Evolutionary conservation across 805 yeast genomes (phyloP).

Genomic region (Cyberlindnera euphorbiae): DNA sequence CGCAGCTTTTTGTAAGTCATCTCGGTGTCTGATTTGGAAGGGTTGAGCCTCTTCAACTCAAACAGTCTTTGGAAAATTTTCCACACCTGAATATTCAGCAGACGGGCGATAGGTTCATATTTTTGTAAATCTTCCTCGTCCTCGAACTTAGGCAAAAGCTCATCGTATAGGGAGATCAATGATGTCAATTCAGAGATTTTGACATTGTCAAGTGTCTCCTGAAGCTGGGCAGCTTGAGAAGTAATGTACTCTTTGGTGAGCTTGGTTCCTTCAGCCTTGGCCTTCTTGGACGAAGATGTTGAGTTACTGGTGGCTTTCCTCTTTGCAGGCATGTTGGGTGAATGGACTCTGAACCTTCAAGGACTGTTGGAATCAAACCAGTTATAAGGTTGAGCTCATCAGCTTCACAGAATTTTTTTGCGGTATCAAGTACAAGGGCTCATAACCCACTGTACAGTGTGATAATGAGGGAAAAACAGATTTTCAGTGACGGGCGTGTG

Average conservation of each 20-base stretch:
- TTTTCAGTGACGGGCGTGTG: constrained; percentile 75
- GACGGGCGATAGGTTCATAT: constrained; percentile 19
- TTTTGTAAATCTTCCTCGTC: constrained; percentile 16
- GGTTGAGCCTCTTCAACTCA: constrained; percentile 9
- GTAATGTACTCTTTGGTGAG: constrained; percentile 16
- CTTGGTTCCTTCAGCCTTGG: background rate
- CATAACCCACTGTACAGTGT: background rate
- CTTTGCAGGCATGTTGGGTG: too few relatives aligned
- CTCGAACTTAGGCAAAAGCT: constrained; percentile 16
- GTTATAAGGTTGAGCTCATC: too few relatives aligned
- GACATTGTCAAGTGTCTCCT: constrained; percentile 7
- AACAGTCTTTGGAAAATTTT: constrained; percentile 24
- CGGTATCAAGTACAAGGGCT: background rate
- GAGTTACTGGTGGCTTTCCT: too few relatives aligned
- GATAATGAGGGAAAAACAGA: too few relatives aligned
- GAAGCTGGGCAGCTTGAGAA: constrained; percentile 5
- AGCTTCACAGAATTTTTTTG: too few relatives aligned
- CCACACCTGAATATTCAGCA: constrained; percentile 19
- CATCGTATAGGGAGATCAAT: constrained; percentile 19
- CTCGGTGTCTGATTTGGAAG: constrained; percentile 33
- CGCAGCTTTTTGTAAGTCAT: constrained; percentile 60
- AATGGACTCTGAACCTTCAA: too few relatives aligned
- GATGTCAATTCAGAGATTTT: constrained; percentile 7
- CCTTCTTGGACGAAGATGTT: constrained; percentile 4
- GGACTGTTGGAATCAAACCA: too few relatives aligned